Evolutionary conservation across 2,329 filamentous ascomycete species (phyloP).

Genomic region (Stachybotrys chartarum): DNA sequence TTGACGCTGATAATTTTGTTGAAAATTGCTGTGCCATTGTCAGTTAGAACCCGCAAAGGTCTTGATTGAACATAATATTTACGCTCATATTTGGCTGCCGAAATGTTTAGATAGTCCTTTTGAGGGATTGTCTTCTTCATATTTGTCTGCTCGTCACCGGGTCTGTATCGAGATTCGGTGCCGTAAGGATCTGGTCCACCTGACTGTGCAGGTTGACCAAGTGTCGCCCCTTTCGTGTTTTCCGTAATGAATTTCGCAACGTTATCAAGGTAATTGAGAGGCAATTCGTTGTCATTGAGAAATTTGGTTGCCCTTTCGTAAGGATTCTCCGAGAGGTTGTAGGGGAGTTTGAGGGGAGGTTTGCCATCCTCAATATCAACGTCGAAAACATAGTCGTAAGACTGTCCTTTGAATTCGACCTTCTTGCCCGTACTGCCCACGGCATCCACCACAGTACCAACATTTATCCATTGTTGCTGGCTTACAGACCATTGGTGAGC

Average conservation of each 20-base stretch:
- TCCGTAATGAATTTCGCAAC: slow-evolving; percentile 87
- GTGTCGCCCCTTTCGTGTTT: slow-evolving; percentile 79
- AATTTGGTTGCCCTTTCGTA: slow-evolving; percentile 91
- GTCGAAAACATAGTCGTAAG: slow-evolving; percentile 95
- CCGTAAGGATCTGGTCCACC: slow-evolving; percentile 66
- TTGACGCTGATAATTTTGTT: slow-evolving; percentile 75
- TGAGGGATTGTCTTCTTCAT: slow-evolving; percentile 64
- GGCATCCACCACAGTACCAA: slow-evolving; percentile 91
- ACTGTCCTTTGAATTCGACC: slow-evolving; percentile 70
- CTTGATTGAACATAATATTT: slow-evolving; percentile 7
- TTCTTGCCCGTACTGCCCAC: slow-evolving; percentile 77
- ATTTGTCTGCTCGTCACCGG: slow-evolving; percentile 46
- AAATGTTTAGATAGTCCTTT: slow-evolving; percentile 70
- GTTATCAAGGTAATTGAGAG: slow-evolving; percentile 80
- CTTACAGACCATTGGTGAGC: slow-evolving; percentile 79
- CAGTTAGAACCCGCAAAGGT: background rate
- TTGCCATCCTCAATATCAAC: slow-evolving; percentile 95
- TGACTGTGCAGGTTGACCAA: slow-evolving; percentile 55
- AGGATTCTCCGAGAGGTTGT: slow-evolving; percentile 85
- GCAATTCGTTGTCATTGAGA: slow-evolving; percentile 79
- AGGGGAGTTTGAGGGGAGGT: slow-evolving; percentile 87
- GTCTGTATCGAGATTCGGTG: slow-evolving; percentile 70
- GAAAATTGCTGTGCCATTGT: slow-evolving; percentile 49
- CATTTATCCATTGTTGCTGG: slow-evolving; percentile 70
- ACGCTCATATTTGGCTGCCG: slow-evolving; percentile 62